Base-by-base conservation (phyloP, 2,329 filamentous ascomycete species). In the Aspergillus pseudonomiae region DNA sequence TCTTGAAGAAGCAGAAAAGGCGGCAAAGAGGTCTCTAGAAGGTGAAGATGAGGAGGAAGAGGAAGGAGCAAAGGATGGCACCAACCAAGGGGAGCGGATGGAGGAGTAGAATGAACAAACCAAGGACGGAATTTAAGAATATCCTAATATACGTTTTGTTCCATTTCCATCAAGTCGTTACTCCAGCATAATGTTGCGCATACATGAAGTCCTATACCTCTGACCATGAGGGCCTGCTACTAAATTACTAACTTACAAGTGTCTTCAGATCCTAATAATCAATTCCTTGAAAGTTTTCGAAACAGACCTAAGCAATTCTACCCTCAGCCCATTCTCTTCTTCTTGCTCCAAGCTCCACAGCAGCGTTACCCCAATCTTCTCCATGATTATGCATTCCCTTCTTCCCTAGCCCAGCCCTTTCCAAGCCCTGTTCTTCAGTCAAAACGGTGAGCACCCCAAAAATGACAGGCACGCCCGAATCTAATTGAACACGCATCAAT, bases 291-390 rank as follows among this genome's bases (percentile, higher is more conserved):
- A 54, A 36, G n/a, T 34, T 54, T 53, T 24, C 26, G 32, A 39
- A 16, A 36, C 24, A 54, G 32, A 11, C n/a, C 63, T 61, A 80
- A 53, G 83, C 74, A 70, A 87, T 82, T 75, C 81, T 85, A 52
- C 94, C 94, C 67, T 89, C 86, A 3, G 87, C 86, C 94, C 94
- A 98, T 57, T 88, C 89, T 79, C 84, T 91, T 76, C 91, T 88
- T 88, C 97, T 98, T 21, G 91, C 86, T 6, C 91, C 94, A 83
- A 99, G 86, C 84, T 99, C 95, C 39, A 99, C 95, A 6, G 95
- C 95, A 24, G 94, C 95, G 71, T 88, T 85, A 4, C 95, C 95
- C 95, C 95, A 99, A 78, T 98, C 94, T 81, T 95, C 91, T 32
- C 95, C 95, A 80, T 99, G 94, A 80, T 98, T 98, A 78, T 98